A percentile compares a stretch with the other conserved stretches of the same genome.
Conservation (phyloP, 345 rosid species). For the Kernera saxatilis region DNA sequence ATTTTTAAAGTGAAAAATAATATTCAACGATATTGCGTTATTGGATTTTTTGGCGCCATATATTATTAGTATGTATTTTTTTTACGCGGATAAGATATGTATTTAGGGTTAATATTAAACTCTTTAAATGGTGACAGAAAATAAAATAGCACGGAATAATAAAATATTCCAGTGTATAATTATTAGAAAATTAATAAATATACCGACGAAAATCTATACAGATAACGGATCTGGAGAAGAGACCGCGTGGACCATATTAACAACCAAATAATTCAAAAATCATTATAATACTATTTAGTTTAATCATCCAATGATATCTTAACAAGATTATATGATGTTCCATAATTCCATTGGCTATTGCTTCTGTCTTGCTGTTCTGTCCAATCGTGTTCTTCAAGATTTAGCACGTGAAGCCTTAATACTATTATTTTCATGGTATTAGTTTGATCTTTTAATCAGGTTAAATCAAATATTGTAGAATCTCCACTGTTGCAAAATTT, state of each 20-base stretch:
- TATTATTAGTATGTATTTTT: background rate
- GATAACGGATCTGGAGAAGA: slow-evolving; percentile 24
- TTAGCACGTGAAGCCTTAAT: slow-evolving; percentile 23
- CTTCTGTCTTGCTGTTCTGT: slow-evolving; percentile 27
- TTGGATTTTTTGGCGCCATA: background rate
- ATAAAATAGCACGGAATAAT: background rate
- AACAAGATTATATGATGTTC: background rate
- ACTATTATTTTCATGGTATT: background rate
- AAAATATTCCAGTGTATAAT: background rate
- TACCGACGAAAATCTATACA: slow-evolving; percentile 20
- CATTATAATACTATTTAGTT: slow-evolving; percentile 15
- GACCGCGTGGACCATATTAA: slow-evolving; percentile 31
- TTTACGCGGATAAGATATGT: background rate
- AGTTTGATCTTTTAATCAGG: background rate
- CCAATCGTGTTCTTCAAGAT: slow-evolving; percentile 32
- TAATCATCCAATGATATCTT: slow-evolving; percentile 23
- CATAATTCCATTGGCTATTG: slow-evolving; percentile 34
- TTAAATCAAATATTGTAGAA: background rate
- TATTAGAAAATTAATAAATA: background rate
- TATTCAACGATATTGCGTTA: background rate
- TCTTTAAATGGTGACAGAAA: background rate
- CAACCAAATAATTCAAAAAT: slow-evolving; percentile 24
- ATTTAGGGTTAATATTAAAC: background rate
- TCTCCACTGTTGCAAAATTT: background rate
- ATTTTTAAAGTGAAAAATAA: background rate